Percentiles rank a stretch among this genome's conserved stretches.
phyloP scores from a whole-genome alignment of 805 yeast species.

The Saccharomycopsis capsularis region DNA sequence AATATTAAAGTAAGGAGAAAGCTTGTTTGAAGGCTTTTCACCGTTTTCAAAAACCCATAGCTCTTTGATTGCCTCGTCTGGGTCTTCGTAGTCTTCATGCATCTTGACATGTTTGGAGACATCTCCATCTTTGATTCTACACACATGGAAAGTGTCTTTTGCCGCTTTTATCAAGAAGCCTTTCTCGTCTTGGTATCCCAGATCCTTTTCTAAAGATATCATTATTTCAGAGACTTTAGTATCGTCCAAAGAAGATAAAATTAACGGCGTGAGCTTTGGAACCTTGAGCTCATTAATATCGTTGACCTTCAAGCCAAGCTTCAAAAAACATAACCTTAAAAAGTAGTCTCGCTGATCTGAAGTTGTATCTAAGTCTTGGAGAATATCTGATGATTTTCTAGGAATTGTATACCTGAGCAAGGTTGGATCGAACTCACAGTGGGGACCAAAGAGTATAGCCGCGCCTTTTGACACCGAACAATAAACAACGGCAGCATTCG shows the following conservation, averaged over 20 bases:
- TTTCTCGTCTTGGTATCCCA: conserved; percentile 32
- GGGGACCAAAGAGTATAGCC: conserved; percentile 76
- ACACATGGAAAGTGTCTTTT: conserved; percentile 25
- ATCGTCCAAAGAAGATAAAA: conserved; percentile 39
- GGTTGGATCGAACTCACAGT: conserved; percentile 76
- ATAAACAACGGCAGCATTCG: conserved; percentile 64
- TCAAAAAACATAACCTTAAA: conserved; percentile 46
- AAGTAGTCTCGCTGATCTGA: conserved; percentile 49
- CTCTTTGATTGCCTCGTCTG: conserved; percentile 50
- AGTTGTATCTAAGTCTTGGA: conserved; percentile 35
- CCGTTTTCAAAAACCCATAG: conserved; percentile 40
- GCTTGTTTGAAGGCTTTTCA: conserved; percentile 40
- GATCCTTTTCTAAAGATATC: conserved; percentile 26
- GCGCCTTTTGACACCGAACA: conserved; percentile 67
- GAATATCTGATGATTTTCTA: conserved; percentile 30
- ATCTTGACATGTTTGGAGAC: conserved; percentile 23
- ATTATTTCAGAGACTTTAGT: conserved; percentile 31
- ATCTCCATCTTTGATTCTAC: conserved; percentile 7
- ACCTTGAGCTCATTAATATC: conserved; percentile 37
- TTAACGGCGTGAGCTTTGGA: conserved; percentile 67
- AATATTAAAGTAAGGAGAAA: conserved; percentile 72
- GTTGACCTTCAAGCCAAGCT: conserved; percentile 66
- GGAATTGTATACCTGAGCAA: conserved; percentile 33
- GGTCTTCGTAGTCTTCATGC: conserved; percentile 38
- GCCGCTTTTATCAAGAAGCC: conserved; percentile 37